Base-by-base conservation (phyloP, 148 eudicot species). In the Bassia scoparia region DNA sequence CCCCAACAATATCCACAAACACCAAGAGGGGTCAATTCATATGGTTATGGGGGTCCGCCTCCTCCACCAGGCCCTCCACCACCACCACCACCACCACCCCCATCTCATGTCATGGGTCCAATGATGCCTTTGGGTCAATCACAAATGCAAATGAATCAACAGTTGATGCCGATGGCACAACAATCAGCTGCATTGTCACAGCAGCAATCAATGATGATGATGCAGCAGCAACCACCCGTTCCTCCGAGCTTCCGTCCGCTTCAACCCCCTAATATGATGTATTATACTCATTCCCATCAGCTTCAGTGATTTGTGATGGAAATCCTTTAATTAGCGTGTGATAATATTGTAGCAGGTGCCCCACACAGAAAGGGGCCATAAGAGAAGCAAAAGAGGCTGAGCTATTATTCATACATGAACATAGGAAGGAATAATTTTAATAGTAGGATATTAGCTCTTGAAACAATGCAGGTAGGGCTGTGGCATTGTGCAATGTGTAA, bases 261-360 rank as follows among this genome's bases (percentile, higher is more conserved):
- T 65, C 98, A 85, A 82, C 85, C 90, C 11, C 87, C 97, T 41
- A 93, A 97, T 64, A 88, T 91, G 91, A 78, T 84, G 72, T 94
- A 84, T 78, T 94, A 77, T 76, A 69, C 87, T 29, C 91, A 86
- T 18, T 84, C 91, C 54, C 86, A 89, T 76, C 86, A 88, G 21
- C 78, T 83, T 70, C 90, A 85, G 79, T 85, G 81, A 87, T 70
- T 89, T 84, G 79, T 85, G 81, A 87, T 54, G 35, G 52, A 49
- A 10, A 29, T n/a, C 4, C 37, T 48, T 38, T 55, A 66, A 68
- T 54, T 38, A 38, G 59, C 50, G 41, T 30, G 30, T 69, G 49
- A 27, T 55, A 21, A 46, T 24, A 46, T 21, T 46, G 53, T 43
- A 66, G 69, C 53, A 41, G 41, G 30, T 41, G 49, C 4, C 30